Evolutionary conservation across 2,329 filamentous ascomycete species (phyloP), one percentile per base, ranked within the genome.

Genomic region (Eurotiales sp.): DNA sequence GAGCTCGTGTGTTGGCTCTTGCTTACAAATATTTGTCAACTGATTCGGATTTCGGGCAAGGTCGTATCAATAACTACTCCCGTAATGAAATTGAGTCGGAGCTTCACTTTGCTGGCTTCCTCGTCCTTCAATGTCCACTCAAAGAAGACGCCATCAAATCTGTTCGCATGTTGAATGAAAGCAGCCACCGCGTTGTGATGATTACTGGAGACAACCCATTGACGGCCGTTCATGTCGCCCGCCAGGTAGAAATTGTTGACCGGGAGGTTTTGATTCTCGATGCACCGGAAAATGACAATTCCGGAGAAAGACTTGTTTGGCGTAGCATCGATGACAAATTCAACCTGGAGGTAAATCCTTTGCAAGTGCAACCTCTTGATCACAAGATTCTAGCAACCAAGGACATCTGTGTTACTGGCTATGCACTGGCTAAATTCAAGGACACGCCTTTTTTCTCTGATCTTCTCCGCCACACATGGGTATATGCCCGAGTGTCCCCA

Each of bases 121-220:
- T 99, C 56, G 90, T 99, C 46, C 78, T 99, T 25, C 92, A 96
- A 69, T 96, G 90, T 63, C 93, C 93, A 4, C 79, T 99, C 52
- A 99, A 99, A 74, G 91, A 96, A 22, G 93, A 99, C 68, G 93
- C 93, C 42, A 88, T 95, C 72, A 86, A 93, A 68, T 85, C 93
- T 34, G 89, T 99, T 36, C 89, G 87, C 58, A 96, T 97, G 90
- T 81, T 99, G 61, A 99, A 96, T 66, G 93, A 99, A 76, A 97
- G 92, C 72, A 97, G 91, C 73, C 93, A 99, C 71, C 89, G 93
- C 61, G 90, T 96, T 42, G 88, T 99, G 61, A 99, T 99, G 93
- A 99, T 99, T 59, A 99, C 93, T 54, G 93, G 93, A 66, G 93
- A 99, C 70, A 99, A 99, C 69, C 92, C 93, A 11, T 80, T 99